phyloP scores from a whole-genome alignment of 2,329 filamentous ascomycete genomes.

The Sporothrix pseudoabietina region DNA sequence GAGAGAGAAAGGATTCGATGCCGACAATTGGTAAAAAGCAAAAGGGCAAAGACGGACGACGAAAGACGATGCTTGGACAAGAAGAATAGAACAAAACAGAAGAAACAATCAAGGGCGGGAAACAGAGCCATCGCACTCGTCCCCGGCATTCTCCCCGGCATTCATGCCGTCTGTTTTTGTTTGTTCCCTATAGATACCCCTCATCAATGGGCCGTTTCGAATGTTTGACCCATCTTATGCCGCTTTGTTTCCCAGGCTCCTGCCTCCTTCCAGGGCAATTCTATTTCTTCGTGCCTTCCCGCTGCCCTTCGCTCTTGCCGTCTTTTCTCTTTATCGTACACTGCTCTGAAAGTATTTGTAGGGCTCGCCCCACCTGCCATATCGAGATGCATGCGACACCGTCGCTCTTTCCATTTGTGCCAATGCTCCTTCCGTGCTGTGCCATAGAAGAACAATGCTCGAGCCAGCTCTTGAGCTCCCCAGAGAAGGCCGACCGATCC shows the following conservation, averaged over 20 bases:
- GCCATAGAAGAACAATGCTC: not conserved
- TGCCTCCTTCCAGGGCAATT: not conserved
- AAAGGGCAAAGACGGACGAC: not conserved
- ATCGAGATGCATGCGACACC: not conserved
- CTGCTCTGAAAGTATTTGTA: not conserved
- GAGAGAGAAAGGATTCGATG: not conserved
- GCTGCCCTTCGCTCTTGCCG: not conserved
- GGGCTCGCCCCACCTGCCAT: not conserved
- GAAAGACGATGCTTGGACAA: not conserved
- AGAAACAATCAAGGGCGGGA: not conserved
- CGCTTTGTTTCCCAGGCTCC: not conserved
- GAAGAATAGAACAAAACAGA: not conserved
- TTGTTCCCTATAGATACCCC: not conserved
- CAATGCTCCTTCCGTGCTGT: too few species aligned
- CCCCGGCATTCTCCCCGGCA: not conserved
- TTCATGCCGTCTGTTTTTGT: not conserved
- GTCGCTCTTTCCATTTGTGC: not conserved
- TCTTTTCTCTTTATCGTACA: not conserved
- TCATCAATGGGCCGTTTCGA: not conserved
- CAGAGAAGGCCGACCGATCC: not conserved
- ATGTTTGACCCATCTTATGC: not conserved
- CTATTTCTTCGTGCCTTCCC: not conserved
- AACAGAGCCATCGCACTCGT: not conserved
- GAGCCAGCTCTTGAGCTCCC: not conserved
- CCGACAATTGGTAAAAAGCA: not conserved